Evolutionary conservation across 208 protist species (phyloP).

Genomic region (Naegleria gruberi): DNA sequence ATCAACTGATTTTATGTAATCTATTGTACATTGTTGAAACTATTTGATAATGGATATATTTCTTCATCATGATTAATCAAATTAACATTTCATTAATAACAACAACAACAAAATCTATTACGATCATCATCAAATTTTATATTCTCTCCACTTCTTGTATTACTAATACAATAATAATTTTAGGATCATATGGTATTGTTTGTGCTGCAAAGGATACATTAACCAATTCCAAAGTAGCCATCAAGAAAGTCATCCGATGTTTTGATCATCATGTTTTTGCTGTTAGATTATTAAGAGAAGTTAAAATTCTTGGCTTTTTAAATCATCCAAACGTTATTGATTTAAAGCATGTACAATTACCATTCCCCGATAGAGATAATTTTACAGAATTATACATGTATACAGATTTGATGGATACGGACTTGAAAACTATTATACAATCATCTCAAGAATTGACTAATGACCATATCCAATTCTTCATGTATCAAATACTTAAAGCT

Average conservation of each 20-base stretch:
- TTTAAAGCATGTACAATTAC: not conserved
- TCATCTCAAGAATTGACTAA: conserved; percentile 60
- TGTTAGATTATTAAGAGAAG: not conserved
- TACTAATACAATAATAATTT: no score
- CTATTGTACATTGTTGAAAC: no score
- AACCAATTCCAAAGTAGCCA: not conserved
- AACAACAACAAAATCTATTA: not conserved
- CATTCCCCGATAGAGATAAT: not conserved
- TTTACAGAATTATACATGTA: conserved; percentile 85
- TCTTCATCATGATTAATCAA: not conserved
- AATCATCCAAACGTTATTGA: not conserved
- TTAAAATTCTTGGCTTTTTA: not conserved
- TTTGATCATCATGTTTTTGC: not conserved
- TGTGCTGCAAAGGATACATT: not conserved
- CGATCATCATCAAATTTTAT: not conserved
- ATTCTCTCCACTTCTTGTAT: not conserved
- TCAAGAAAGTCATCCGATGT: conserved; percentile 3
- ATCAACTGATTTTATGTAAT: no score
- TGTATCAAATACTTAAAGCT: conserved; percentile 56
- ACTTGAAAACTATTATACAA: conserved; percentile 84
- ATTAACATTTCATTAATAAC: not conserved
- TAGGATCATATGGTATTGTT: not conserved
- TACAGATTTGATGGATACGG: conserved; percentile 91
- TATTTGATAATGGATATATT: no score
- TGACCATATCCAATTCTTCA: conserved; percentile 54